Base-by-base conservation (phyloP, 78 protist genomes). In the Dictyostelium citrinum region DNA sequence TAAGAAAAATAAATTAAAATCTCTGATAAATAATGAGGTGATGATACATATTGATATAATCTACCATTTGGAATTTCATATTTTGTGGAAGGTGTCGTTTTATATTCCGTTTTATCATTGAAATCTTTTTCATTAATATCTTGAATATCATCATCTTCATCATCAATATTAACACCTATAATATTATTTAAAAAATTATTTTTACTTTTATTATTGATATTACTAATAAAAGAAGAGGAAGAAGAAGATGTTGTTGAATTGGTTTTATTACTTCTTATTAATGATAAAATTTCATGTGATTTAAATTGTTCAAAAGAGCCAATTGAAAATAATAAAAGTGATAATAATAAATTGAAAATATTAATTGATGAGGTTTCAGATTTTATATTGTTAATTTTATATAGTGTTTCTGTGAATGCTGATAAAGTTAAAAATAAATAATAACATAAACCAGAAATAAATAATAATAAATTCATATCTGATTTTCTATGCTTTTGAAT, bases 1-100 rank as follows among this genome's bases (percentile, higher is more conserved):
- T 6, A 81, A n/a, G 88, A 64, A 17, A 67, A n/a, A 82, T 82
- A 82, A 46, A 82, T 64, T 24, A 82, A 64, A 12, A 82, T 35
- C 22, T 82, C 88, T 17, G 35, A n/a, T 12, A 82, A 64, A 22
- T 64, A 82, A 82, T 82, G 88, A 29, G 88, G 88, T n/a, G 79
- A 82, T 41, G 88, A 82, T n/a, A 60, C 55, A 24, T 24, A 64
- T 4, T 64, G 45, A 27, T 41, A 82, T 24, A 31, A 64, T 35
- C 55, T 33, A 16, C 77, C 77, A 5, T 64, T 41, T 58, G 88
- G 88, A 5, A 82, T 64, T 46, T 27, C 43, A 78, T 46, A 46
- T n/a, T 46, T 33, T 37, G 67, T 61, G 1, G 37, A 35, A 27
- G n/a, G 37, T 55, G 72, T 35, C 4, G 72, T 33, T 55, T 20